phyloP scores from a whole-genome alignment of 345 rosid genomes.

The Eutrema japonicum region DNA sequence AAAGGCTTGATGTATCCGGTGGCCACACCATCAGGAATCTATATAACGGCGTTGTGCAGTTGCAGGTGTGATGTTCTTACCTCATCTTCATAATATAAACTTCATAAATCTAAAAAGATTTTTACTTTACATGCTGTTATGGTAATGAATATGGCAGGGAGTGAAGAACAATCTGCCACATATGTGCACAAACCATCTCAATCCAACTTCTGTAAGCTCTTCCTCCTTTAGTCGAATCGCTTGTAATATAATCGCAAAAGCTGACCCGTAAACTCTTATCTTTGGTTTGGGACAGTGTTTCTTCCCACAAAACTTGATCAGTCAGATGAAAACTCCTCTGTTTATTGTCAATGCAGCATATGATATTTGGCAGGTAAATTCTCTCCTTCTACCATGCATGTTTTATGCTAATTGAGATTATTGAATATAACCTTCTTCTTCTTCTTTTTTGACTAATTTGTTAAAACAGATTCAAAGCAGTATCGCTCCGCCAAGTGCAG shows the following conservation, averaged over 20 bases:
- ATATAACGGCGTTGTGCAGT: conserved; percentile 69
- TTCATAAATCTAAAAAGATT: neutral
- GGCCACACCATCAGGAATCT: conserved; percentile 75
- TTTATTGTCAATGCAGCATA: conserved; percentile 93
- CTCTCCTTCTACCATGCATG: conserved; percentile 12
- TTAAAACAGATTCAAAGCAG: conserved; percentile 78
- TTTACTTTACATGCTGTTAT: neutral
- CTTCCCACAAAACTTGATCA: conserved; percentile 91
- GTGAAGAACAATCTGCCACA: conserved; percentile 64
- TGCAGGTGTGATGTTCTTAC: conserved; percentile 59
- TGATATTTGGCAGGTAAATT: conserved; percentile 93
- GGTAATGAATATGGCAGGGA: conserved; percentile 54
- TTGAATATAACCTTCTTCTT: neutral
- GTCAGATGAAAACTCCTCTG: conserved; percentile 70
- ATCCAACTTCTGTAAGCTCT: conserved; percentile 76
- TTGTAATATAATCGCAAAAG: neutral
- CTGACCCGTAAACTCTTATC: conserved; percentile 6
- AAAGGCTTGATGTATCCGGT: conserved; percentile 85
- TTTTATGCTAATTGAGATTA: conserved; percentile 17
- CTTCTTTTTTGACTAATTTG: neutral
- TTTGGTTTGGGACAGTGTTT: conserved; percentile 63
- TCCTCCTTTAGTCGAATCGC: neutral
- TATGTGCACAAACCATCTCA: conserved; percentile 70
- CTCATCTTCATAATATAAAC: conserved; percentile 3
- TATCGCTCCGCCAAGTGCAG: conserved; percentile 89